Conservation (phyloP, 306 rosid species). For the Lathyrus aphaca region DNA sequence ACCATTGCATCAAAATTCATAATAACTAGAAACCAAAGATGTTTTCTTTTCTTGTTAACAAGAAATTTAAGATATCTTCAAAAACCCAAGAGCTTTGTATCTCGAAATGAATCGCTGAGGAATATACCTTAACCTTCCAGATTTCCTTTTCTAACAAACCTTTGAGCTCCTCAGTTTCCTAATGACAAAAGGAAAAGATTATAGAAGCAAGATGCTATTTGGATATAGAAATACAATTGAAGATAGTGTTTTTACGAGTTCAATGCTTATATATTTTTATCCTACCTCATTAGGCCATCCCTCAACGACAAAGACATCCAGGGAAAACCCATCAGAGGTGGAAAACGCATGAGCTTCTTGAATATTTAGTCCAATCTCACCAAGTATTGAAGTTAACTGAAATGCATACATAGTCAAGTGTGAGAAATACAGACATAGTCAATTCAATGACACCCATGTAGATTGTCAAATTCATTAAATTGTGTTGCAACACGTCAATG, state of each 20-base stretch:
- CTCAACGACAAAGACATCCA: slow-evolving; percentile 96
- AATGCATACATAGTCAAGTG: slow-evolving; percentile 44
- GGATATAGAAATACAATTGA: slow-evolving; percentile 15
- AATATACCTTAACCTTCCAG: slow-evolving; percentile 65
- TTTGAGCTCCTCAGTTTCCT: slow-evolving; percentile 97
- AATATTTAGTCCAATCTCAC: slow-evolving; percentile 93
- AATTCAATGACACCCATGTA: background rate
- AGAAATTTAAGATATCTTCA: slow-evolving; percentile 29
- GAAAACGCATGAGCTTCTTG: slow-evolving; percentile 99
- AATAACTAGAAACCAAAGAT: slow-evolving; percentile 6
- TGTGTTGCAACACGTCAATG: background rate
- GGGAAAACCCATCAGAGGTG: slow-evolving; percentile 90
- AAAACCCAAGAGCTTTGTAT: slow-evolving; percentile 3
- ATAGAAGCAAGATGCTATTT: slow-evolving; percentile 23
- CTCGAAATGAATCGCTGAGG: slow-evolving; percentile 30
- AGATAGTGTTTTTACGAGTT: background rate
- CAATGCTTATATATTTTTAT: slow-evolving; percentile 35
- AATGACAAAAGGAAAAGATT: slow-evolving; percentile 41
- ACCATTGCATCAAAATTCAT: slow-evolving; percentile 9
- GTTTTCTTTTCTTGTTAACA: slow-evolving; percentile 9
- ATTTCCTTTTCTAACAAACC: slow-evolving; percentile 73
- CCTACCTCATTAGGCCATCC: slow-evolving; percentile 94
- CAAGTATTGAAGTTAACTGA: slow-evolving; percentile 88
- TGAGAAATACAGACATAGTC: slow-evolving; percentile 20
- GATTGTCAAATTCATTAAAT: slow-evolving; percentile 23